Evolutionary conservation across 805 yeast species (phyloP), one percentile per base, ranked within the genome.

Genomic region (Monosporozyma aquatica): DNA sequence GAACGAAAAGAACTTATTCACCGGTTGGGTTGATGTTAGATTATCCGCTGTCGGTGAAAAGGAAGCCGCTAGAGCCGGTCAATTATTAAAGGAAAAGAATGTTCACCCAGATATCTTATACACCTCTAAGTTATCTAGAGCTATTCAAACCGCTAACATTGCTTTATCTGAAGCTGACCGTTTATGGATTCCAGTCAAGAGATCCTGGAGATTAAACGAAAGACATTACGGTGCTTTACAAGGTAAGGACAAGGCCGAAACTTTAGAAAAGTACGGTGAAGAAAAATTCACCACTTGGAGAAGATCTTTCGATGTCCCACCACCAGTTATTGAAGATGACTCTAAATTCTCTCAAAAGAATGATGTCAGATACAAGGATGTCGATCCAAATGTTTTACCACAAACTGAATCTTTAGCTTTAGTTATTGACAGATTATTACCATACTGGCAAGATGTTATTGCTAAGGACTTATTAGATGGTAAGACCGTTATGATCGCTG

Each of bases 151-250:
- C 51, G 96, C 97, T 57, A 83, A 89, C 82, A 77, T 90, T 67
- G 96, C 96, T 46, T 74, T 89, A 56, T 86, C 82, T 49, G 66
- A 73, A 52, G 90, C 97, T 45, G 97, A 87, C 70, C 85, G 87
- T 65, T 71, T 86, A 56, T 89, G 79, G 77, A 76, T 89, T 54
- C 95, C 94, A 62, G 94, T 84, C 59, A 78, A 81, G 69, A 85
- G 97, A 76, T 77, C 90, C 43, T 90, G 97, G 97, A 84, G 97
- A 78, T 78, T 89, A 67, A 89, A 89, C 75, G 97, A 89, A 76
- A 92, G 97, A 78, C 97, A 89, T 72, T 89, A 89, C 75, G 97
- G 97, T 78, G 97, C 87, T 57, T 78, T 89, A 62, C 97, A 90
- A 74, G 97, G 97, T 69, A 87, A 90, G 75, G 94, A 90, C 76